phyloP scores from a whole-genome alignment of 768 basidiomycete genomes.

The Pholiota microspora region DNA sequence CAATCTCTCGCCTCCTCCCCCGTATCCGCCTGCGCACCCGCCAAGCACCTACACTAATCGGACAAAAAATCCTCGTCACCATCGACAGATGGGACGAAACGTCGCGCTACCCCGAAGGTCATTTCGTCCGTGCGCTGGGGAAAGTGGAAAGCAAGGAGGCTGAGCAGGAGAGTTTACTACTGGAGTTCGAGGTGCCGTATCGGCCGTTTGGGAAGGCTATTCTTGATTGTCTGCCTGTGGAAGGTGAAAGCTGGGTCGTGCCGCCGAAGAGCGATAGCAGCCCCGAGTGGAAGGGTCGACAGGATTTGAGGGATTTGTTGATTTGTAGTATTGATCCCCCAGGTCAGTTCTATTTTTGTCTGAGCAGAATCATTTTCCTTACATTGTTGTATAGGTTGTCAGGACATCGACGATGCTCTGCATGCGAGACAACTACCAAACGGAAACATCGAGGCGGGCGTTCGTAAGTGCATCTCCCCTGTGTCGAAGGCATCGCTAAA shows the following conservation, averaged over 20 bases:
- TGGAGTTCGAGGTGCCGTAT: slow-evolving; percentile 96
- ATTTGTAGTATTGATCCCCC: slow-evolving; percentile 99
- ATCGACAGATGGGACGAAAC: slow-evolving; percentile 90
- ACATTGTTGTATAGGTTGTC: slow-evolving; percentile 61
- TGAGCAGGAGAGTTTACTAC: slow-evolving; percentile 87
- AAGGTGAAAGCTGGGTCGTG: slow-evolving; percentile 93
- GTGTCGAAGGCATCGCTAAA: not conserved
- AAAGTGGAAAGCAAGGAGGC: slow-evolving; percentile 93
- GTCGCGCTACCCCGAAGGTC: slow-evolving; percentile 93
- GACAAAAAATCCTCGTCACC: slow-evolving; percentile 94
- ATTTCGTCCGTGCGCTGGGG: slow-evolving; percentile 92
- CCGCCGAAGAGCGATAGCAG: slow-evolving; percentile 59
- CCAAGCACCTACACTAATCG: slow-evolving; percentile 83
- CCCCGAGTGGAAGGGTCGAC: slow-evolving; percentile 73
- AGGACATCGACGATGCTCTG: slow-evolving; percentile 97
- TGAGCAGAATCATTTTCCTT: not conserved
- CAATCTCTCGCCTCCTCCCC: slow-evolving; percentile 87
- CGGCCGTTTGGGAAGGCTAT: slow-evolving; percentile 96
- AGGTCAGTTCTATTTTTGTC: slow-evolving; percentile 38
- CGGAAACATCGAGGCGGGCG: slow-evolving; percentile 95
- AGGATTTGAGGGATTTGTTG: slow-evolving; percentile 81
- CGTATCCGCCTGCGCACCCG: slow-evolving; percentile 93
- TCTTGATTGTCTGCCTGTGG: slow-evolving; percentile 81
- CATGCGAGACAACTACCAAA: slow-evolving; percentile 87
- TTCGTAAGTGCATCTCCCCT: slow-evolving; percentile 66